A percentile compares a stretch with the other conserved stretches of the same genome.
phyloP scores from a whole-genome alignment of 108 stramenopile species.

The Skeletonema grethae region DNA sequence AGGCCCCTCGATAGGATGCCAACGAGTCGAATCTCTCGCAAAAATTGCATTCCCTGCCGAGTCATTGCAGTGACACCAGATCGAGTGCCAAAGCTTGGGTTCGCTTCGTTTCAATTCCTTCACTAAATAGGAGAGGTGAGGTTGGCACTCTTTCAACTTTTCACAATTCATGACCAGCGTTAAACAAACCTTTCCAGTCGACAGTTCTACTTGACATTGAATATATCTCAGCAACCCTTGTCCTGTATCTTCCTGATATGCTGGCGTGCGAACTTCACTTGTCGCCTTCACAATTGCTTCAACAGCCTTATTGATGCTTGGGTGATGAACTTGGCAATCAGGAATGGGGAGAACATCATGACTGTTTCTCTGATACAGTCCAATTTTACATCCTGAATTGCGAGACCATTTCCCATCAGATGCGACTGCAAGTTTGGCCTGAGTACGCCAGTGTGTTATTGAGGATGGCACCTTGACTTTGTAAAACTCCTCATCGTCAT shows the following conservation, averaged over 20 bases:
- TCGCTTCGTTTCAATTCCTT: conserved; percentile 65
- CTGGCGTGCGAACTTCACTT: conserved; percentile 60
- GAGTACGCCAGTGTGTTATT: conserved; percentile 71
- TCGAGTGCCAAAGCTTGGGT: conserved; percentile 76
- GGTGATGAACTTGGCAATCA: conserved; percentile 93
- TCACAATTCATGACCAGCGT: conserved; percentile 92
- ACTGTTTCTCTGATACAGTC: conserved; percentile 83
- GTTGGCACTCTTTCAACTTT: conserved; percentile 69
- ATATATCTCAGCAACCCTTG: conserved; percentile 76
- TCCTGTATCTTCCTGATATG: conserved; percentile 63
- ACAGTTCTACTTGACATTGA: conserved; percentile 83
- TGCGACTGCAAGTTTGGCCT: conserved; percentile 81
- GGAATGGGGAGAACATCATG: conserved; percentile 89
- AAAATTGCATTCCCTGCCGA: conserved; percentile 71
- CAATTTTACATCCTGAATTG: conserved; percentile 71
- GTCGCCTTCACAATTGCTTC: conserved; percentile 59
- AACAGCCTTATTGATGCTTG: conserved; percentile 84
- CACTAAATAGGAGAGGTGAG: conserved; percentile 63
- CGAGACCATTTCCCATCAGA: conserved; percentile 64
- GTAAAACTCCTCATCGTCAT: conserved; percentile 71
- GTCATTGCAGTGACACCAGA: conserved; percentile 88
- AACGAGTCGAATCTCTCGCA: conserved; percentile 56
- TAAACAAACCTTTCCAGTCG: conserved; percentile 76
- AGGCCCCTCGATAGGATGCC: conserved; percentile 73
- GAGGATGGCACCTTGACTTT: conserved; percentile 65